Base-by-base conservation (phyloP, 371 early-diverging fungal species). In the Rhizopus stolonifer region DNA sequence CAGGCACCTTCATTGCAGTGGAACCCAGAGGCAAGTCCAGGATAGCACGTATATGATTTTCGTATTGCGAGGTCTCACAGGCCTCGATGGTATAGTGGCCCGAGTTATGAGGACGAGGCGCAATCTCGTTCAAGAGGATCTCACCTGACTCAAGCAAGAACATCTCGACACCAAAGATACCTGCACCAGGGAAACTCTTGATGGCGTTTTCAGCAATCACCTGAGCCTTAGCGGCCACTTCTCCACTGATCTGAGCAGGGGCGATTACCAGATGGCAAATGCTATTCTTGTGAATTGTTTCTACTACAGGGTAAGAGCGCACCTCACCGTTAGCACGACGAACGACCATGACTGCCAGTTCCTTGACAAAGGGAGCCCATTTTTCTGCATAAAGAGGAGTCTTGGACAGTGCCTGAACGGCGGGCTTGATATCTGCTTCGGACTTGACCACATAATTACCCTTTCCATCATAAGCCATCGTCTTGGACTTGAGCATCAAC, bases 11-110 rank as follows among this genome's bases (percentile, higher is more conserved):
- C 74, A 96, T 78, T 19, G 66, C 79, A 1, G 93, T 85, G 19
- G 83, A 82, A n/a, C 97, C 96, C n/a, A 98, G 80, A 3, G 98
- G 95, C 58, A 94, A 68, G 48, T 92, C 95, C 10, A 91, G 72
- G 39, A 96, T 89, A 34, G 93, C 91, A n/a, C 98, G 91, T 63
- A 98, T 69, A 58, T 98, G 98, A 68, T 98, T 92, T 63, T 98
- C 98, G 58, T 86, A 98, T 69, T 98, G 98, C 14, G 95, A 94
- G 5, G 98, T 96, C 38, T 91, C 77, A 69, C 96, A 96, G 1
- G 96, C 96, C 64, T 98, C 98, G 56, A 92, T 94, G 2, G 98
- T 96, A 65, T 94, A 96, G 67, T 98, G 98, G 49, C 98, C 98
- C 18, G 96, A 95, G 78, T 98, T 98, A 75, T 98, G 98, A 31